Percentiles rank a stretch among this genome's conserved stretches.
phyloP scores from a whole-genome alignment of 2,329 filamentous ascomycete genomes.

The Colletotrichum sp. region DNA sequence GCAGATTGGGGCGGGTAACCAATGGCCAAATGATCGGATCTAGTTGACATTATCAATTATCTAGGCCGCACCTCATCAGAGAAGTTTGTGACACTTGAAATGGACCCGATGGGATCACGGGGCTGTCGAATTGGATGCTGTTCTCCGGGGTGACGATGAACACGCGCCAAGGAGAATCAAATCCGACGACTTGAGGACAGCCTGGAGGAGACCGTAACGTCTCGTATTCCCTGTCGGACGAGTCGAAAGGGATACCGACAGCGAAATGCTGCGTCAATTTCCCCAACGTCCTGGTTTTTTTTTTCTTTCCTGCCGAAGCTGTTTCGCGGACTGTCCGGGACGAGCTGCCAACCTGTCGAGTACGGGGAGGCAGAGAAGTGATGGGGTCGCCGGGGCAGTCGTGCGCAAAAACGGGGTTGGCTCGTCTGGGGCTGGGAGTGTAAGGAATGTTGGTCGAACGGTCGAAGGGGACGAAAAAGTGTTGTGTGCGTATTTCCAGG shows the following conservation, averaged over 20 bases:
- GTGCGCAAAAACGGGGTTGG: conserved; percentile 2
- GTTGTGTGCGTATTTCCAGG: conserved; percentile 14
- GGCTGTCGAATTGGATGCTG: not conserved
- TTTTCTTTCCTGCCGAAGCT: not conserved
- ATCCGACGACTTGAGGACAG: conserved; percentile 6
- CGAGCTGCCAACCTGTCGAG: not conserved
- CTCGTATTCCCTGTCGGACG: conserved; percentile 10
- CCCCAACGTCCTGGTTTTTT: not conserved
- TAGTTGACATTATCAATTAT: conserved; percentile 95
- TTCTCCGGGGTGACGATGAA: not conserved
- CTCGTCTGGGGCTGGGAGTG: not conserved
- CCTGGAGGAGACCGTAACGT: not conserved
- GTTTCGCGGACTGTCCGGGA: not conserved
- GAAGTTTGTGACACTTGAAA: conserved; percentile 2
- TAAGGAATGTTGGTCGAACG: conserved; percentile 21
- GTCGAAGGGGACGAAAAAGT: not conserved
- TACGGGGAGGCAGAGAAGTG: not conserved
- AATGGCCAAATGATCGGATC: conserved; percentile 86
- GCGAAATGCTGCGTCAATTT: not conserved
- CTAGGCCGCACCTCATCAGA: conserved; percentile 55
- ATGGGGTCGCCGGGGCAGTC: not conserved
- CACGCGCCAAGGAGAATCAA: not conserved
- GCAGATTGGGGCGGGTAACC: conserved; percentile 77
- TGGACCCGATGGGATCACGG: not conserved
- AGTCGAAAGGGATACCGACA: not conserved